Percentiles rank a stretch among this genome's conserved stretches.
Evolutionary conservation across 2,329 filamentous ascomycete species (phyloP).

Genomic region (Trichoderma sp.): DNA sequence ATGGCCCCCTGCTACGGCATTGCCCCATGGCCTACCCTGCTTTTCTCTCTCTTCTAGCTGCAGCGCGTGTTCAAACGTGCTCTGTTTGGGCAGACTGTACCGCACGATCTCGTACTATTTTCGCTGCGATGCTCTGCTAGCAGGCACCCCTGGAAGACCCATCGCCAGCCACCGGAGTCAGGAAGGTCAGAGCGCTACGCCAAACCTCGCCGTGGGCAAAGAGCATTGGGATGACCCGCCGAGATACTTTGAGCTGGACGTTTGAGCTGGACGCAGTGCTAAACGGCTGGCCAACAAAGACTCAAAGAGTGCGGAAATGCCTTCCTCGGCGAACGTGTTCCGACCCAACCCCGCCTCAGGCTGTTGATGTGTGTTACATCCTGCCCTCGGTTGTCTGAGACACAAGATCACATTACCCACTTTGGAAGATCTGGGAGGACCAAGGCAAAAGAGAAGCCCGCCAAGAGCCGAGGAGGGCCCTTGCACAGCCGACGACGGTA

Average conservation of each 20-base stretch:
- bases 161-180: conserved; percentile 15
- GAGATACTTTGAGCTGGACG: not conserved
- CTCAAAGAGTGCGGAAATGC: not conserved
- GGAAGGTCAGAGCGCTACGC: conserved; percentile 9
- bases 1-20: conserved; percentile 2
- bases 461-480: not conserved
- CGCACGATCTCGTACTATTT: conserved; percentile 5
- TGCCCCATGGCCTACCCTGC: not conserved
- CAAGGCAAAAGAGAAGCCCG: not conserved
- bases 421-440: not conserved
- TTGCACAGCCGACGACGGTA: not conserved
- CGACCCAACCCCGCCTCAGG: conserved; percentile 18
- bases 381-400: conserved; percentile 17
- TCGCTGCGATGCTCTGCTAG: not conserved
- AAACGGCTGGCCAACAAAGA: not conserved
- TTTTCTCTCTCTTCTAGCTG: conserved; percentile 1
- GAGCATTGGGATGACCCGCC: not conserved
- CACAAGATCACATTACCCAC: conserved; percentile 14
- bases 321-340: conserved; percentile 7
- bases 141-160: not conserved
- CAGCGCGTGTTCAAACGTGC: conserved; percentile 14
- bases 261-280: not conserved
- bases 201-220: conserved; percentile 2
- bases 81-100: not conserved
- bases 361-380: conserved; percentile 7